Evolutionary conservation across 176 grass and related monocot genomes (phyloP).

Genomic region (Aegilops bicornis): DNA sequence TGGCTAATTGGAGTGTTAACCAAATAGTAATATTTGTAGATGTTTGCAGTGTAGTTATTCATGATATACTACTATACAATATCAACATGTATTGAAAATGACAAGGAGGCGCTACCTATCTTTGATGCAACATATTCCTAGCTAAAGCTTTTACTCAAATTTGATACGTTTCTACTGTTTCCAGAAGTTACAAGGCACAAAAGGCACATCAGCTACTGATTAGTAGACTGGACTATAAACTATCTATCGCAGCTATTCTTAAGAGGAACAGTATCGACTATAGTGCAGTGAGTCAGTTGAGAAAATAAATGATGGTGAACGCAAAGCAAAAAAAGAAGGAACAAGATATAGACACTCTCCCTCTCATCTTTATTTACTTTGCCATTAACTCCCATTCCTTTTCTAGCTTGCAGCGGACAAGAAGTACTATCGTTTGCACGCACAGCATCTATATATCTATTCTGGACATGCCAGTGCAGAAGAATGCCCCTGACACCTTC

Average conservation of each 20-base stretch:
- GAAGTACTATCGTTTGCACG: slow-evolving; percentile 36
- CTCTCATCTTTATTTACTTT: neutral
- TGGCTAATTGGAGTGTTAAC: neutral
- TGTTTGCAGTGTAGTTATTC: neutral
- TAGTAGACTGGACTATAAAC: neutral
- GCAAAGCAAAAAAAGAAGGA: slow-evolving; percentile 14
- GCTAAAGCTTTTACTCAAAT: neutral
- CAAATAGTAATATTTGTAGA: neutral
- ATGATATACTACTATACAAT: neutral
- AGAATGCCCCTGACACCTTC: slow-evolving; percentile 23
- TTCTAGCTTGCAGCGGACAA: slow-evolving; percentile 45
- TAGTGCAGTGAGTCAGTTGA: neutral
- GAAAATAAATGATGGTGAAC: neutral
- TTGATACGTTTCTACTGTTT: neutral
- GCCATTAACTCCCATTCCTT: slow-evolving; percentile 30
- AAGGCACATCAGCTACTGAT: neutral
- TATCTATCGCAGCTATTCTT: neutral
- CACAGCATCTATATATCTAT: slow-evolving; percentile 47
- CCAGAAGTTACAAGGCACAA: neutral
- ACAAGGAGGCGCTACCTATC: neutral
- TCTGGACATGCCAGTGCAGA: slow-evolving; percentile 32
- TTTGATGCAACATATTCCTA: neutral
- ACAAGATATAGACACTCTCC: slow-evolving; percentile 1
- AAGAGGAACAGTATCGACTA: neutral
- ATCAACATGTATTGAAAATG: neutral